Evolutionary conservation across 192 early-diverging fungal species (phyloP).

Genomic region (Pilobolus umbonatus): DNA sequence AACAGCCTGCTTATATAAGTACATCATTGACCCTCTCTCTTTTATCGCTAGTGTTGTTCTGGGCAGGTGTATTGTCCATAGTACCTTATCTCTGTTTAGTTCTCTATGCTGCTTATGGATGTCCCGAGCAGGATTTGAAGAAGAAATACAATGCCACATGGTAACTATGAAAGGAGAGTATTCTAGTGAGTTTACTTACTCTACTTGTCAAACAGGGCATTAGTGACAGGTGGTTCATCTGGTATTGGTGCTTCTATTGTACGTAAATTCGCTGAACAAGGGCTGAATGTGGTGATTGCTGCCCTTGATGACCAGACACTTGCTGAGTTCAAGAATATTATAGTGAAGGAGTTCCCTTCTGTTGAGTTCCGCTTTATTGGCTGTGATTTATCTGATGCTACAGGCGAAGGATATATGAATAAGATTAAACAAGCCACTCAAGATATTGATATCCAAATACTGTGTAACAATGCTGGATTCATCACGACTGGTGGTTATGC

Average conservation of each 20-base stretch:
- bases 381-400: conserved; percentile 43
- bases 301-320: conserved; percentile 47
- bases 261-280: conserved; percentile 44
- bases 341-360: conserved; percentile 38
- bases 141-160: conserved; percentile 51
- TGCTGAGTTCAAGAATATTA: conserved; percentile 22
- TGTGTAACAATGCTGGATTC: conserved; percentile 62
- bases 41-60: conserved; percentile 22
- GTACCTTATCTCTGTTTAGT: conserved; percentile 35
- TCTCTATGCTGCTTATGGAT: conserved; percentile 33
- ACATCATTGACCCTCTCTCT: too few relatives aligned
- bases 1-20: too few relatives aligned
- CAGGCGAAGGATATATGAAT: conserved; percentile 38
- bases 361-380: conserved; percentile 45
- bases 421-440: conserved; percentile 36
- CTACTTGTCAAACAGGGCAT: conserved; percentile 31
- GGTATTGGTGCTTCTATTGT: conserved; percentile 56
- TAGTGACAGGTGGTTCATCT: conserved; percentile 55
- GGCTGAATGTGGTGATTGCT: conserved; percentile 52
- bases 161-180: conserved; percentile 21
- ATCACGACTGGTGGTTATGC: conserved; percentile 51
- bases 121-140: conserved; percentile 48
- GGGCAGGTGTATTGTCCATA: conserved; percentile 32
- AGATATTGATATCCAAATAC: conserved; percentile 45
- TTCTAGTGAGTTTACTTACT: background rate